Conservation (phyloP, 495 filamentous ascomycete genomes). For the Elasticomyces elasticus region DNA sequence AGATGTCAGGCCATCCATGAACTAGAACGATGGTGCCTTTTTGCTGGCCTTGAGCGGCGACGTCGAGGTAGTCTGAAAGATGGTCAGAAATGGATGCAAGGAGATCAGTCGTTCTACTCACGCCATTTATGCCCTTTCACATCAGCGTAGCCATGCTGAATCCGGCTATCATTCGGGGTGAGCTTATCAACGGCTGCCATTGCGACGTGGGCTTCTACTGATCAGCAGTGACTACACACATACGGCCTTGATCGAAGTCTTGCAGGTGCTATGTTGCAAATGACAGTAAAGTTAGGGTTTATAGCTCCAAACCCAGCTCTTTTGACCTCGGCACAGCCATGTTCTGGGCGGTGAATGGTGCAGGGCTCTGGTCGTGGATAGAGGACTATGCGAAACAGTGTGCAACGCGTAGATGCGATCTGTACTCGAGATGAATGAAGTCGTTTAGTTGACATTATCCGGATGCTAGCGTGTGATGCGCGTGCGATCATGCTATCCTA, state of each 20-base stretch:
- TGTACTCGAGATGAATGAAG: too few species aligned
- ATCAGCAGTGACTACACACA: too few species aligned
- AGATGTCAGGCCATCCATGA: conserved; percentile 60
- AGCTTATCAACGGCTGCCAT: conserved; percentile 21
- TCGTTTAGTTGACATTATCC: too few species aligned
- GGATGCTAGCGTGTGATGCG: not conserved
- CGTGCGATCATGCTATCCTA: not conserved
- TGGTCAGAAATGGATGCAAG: not conserved
- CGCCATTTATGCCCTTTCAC: conserved; percentile 33
- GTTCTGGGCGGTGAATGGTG: too few species aligned
- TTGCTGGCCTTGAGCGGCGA: conserved; percentile 4
- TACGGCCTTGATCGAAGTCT: not conserved
- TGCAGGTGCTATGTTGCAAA: not conserved
- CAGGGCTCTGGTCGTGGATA: too few species aligned
- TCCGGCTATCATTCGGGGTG: conserved; percentile 27
- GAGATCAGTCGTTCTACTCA: conserved; percentile 12
- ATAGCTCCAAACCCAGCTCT: too few species aligned
- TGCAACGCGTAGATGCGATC: too few species aligned
- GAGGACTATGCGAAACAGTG: too few species aligned
- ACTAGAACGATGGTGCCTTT: conserved; percentile 30
- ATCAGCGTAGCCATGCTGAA: conserved; percentile 28
- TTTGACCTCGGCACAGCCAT: too few species aligned
- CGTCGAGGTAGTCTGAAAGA: conserved; percentile 23
- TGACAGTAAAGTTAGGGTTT: too few species aligned
- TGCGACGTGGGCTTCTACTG: not conserved